phyloP scores from a whole-genome alignment of 345 rosid species.

The Noccaea bulbosa region DNA sequence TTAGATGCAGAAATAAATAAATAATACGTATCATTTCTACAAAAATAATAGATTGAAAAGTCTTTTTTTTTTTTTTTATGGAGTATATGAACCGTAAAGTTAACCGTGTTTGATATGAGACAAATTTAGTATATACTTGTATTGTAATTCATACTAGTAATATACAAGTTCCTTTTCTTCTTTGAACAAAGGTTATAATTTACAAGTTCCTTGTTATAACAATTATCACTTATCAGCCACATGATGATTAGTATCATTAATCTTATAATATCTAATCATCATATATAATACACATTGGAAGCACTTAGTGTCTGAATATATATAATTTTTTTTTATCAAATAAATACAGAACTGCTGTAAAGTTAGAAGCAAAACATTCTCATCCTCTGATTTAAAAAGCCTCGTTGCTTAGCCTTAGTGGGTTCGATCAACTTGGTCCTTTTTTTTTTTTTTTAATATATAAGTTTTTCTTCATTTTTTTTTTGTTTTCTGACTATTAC shows the following conservation, averaged over 20 bases:
- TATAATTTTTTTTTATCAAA: slow-evolving; percentile 7
- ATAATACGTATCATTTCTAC: not conserved
- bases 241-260: slow-evolving; percentile 15
- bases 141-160: not conserved
- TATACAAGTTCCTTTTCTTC: not conserved
- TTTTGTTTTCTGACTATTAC: slow-evolving; percentile 26
- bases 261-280: slow-evolving; percentile 29
- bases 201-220: slow-evolving; percentile 10
- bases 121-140: not conserved
- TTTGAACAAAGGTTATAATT: not conserved
- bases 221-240: slow-evolving; percentile 27
- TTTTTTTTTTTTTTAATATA: slow-evolving; percentile 12
- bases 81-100: not conserved
- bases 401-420: slow-evolving; percentile 42
- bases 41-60: not conserved
- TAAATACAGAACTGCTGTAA: slow-evolving; percentile 40
- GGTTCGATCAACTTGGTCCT: slow-evolving; percentile 42
- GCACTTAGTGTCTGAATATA: slow-evolving; percentile 34
- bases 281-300: slow-evolving; percentile 26
- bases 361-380: slow-evolving; percentile 39
- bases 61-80: not conserved
- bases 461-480: not conserved
- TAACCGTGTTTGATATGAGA: not conserved
- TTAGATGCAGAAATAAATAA: not conserved
- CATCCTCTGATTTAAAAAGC: slow-evolving; percentile 41